Conservation (phyloP, 2,329 filamentous ascomycete genomes). For the Dothideomycetidae sp. region DNA sequence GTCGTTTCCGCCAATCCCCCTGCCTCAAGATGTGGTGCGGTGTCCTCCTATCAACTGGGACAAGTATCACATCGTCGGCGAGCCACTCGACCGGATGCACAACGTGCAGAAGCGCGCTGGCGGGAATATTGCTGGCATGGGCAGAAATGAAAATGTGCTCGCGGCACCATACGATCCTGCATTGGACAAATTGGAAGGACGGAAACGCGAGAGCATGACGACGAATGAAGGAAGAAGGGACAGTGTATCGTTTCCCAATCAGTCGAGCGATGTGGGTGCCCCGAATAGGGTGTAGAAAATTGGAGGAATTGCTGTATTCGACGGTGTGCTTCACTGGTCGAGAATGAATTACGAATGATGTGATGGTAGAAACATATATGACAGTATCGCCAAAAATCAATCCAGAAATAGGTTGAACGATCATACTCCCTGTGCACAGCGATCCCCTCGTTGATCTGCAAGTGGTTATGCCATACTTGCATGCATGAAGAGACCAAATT, state of each 20-base stretch:
- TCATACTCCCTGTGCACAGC: too few relatives aligned
- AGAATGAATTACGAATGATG: neutral
- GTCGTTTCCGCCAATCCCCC: constrained; percentile 52
- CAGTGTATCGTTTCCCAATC: constrained; percentile 8
- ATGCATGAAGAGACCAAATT: too few relatives aligned
- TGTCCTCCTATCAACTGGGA: constrained; percentile 89
- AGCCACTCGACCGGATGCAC: constrained; percentile 71
- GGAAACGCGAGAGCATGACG: constrained; percentile 8
- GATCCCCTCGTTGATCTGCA: too few relatives aligned
- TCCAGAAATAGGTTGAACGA: too few relatives aligned
- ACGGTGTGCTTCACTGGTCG: too few relatives aligned
- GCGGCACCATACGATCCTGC: constrained; percentile 48
- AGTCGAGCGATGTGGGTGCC: too few relatives aligned
- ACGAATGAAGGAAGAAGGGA: constrained; percentile 10
- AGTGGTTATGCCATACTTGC: too few relatives aligned
- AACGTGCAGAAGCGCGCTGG: constrained; percentile 61
- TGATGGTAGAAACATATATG: too few relatives aligned
- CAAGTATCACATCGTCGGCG: constrained; percentile 82
- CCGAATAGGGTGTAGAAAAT: too few relatives aligned
- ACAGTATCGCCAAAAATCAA: too few relatives aligned
- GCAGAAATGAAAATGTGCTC: constrained; percentile 35
- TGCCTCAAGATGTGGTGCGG: constrained; percentile 67
- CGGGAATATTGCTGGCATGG: constrained; percentile 13
- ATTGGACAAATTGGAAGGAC: constrained; percentile 34
- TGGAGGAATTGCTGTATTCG: too few relatives aligned